These are phyloP conservation scores for Graphilbum fragrans DNA, from an alignment of 2,329 filamentous ascomycete genomes.

Conservation along the genomic window DNA sequence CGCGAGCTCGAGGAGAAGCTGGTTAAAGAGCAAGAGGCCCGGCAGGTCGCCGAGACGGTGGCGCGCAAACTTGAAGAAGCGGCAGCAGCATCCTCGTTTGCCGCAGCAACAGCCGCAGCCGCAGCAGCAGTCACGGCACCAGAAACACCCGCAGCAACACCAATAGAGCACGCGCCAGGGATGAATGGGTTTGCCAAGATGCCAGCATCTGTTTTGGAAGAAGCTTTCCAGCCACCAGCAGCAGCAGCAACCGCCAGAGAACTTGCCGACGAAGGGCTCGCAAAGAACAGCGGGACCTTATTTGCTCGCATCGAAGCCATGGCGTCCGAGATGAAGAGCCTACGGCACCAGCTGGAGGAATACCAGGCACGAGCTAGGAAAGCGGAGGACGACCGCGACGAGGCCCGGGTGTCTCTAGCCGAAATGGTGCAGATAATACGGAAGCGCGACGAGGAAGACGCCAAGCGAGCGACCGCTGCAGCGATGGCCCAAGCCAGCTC, in stretches of 20 bases:
- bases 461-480: conserved; percentile 28
- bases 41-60: conserved; percentile 73
- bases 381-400: conserved; percentile 66
- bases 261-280: neutral
- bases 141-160: neutral
- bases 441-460: conserved; percentile 46
- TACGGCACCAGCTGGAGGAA: conserved; percentile 67
- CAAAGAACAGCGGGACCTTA: conserved; percentile 19
- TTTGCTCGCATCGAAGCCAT: conserved; percentile 66
- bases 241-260: neutral
- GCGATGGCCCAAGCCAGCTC: conserved; percentile 23
- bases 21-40: conserved; percentile 65
- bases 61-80: conserved; percentile 57
- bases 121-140: neutral
- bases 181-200: conserved; percentile 24
- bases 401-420: conserved; percentile 61
- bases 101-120: conserved; percentile 10
- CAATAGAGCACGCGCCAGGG: conserved; percentile 10
- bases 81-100: conserved; percentile 18
- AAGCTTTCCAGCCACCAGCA: conserved; percentile 30
- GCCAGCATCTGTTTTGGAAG: conserved; percentile 28
- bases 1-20: conserved; percentile 71
- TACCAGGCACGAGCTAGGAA: conserved; percentile 68
- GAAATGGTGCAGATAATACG: conserved; percentile 83
- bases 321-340: conserved; percentile 66